phyloP scores from a whole-genome alignment of 805 yeast species.

The Candida ovalis region DNA sequence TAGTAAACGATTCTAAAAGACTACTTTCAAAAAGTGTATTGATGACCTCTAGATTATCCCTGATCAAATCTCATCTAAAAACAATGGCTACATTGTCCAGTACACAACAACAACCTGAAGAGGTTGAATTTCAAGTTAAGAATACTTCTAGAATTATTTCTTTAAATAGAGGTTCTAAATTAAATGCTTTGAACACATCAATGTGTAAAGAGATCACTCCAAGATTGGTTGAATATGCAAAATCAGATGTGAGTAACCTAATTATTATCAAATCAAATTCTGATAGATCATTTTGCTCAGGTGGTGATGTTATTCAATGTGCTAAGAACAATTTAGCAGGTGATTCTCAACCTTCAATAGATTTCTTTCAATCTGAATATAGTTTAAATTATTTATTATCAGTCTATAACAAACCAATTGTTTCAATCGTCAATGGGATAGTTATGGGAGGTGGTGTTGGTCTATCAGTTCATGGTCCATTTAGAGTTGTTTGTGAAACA shows the following conservation, averaged over 20 bases:
- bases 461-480: conserved; percentile 82
- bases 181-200: conserved; percentile 75
- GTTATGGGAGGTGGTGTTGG: conserved; percentile 99
- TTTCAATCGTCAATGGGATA: conserved; percentile 85
- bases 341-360: conserved; percentile 45
- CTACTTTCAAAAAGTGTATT: background rate
- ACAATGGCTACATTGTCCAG: conserved; percentile 17
- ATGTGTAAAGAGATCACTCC: conserved; percentile 75
- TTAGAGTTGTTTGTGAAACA: conserved; percentile 87
- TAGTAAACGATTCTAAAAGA: background rate
- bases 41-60: conserved; percentile 7
- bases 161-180: conserved; percentile 74
- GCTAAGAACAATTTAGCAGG: conserved; percentile 55
- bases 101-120: conserved; percentile 25
- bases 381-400: conserved; percentile 74
- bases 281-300: conserved; percentile 86
- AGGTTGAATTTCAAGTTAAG: conserved; percentile 59
- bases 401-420: conserved; percentile 81
- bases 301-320: conserved; percentile 89
- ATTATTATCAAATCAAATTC: conserved; percentile 63
- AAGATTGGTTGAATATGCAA: conserved; percentile 71
- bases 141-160: conserved; percentile 69
- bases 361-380: conserved; percentile 78
- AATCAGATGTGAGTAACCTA: conserved; percentile 59
- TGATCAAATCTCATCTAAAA: conserved; percentile 10